Conservation (phyloP, 2,329 filamentous ascomycete species). For the Fusarium begoniae region DNA sequence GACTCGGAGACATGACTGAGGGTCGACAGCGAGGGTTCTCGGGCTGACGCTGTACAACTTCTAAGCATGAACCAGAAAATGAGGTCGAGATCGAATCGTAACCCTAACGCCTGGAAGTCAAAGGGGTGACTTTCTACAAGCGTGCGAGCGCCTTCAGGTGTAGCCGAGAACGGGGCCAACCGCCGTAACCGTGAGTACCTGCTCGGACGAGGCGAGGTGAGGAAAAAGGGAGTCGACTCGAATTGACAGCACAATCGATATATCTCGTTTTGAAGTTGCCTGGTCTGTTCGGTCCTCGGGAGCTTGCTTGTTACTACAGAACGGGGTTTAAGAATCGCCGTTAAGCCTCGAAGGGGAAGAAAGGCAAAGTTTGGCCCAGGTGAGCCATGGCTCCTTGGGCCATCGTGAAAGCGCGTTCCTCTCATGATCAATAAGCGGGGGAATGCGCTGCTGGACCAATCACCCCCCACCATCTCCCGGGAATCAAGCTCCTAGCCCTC, state of each 20-base stretch:
- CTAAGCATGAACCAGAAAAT: constrained; percentile 7
- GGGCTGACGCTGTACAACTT: constrained; percentile 36
- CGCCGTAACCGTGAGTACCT: constrained; percentile 27
- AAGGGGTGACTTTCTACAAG: neutral
- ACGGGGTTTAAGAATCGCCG: constrained; percentile 30
- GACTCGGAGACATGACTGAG: constrained; percentile 58
- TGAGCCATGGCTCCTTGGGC: constrained; percentile 34
- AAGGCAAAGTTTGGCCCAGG: constrained; percentile 40
- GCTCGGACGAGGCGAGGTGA: constrained; percentile 10
- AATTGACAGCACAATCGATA: constrained; percentile 15
- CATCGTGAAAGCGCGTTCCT: constrained; percentile 41
- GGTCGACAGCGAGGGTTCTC: constrained; percentile 43
- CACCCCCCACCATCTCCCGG: constrained; percentile 33
- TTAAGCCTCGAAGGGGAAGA: constrained; percentile 38
- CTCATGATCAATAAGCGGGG: constrained; percentile 54
- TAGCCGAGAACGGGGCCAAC: constrained; percentile 26
- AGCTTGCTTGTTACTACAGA: constrained; percentile 10
- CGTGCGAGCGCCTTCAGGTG: constrained; percentile 15
- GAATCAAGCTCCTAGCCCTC: constrained; percentile 38
- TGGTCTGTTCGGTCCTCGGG: neutral
- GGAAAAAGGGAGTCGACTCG: neutral
- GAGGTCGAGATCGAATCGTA: constrained; percentile 2
- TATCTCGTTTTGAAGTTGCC: neutral
- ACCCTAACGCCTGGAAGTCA: constrained; percentile 16
- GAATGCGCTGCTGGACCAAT: constrained; percentile 45